Conservation (phyloP, 192 early-diverging fungal genomes). For the Mortierella alpina region DNA sequence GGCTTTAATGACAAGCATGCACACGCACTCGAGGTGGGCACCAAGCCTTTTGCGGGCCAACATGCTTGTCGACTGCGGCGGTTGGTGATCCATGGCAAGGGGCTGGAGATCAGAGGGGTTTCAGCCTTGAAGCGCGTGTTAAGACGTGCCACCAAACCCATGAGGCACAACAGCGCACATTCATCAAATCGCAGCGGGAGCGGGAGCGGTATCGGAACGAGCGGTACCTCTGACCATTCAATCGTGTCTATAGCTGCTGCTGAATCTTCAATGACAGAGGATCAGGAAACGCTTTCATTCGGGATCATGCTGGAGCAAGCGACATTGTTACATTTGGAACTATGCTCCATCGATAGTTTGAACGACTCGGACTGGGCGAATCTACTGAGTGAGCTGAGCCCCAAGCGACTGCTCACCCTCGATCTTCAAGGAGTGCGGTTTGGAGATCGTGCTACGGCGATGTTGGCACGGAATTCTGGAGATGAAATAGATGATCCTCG, state of each 20-base stretch:
- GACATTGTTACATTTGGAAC: conserved; percentile 36
- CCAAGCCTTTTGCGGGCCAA: conserved; percentile 6
- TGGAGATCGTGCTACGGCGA: conserved; percentile 31
- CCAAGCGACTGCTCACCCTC: conserved; percentile 22
- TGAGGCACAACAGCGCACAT: neutral
- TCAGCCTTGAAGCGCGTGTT: conserved; percentile 22
- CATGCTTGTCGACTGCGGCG: conserved; percentile 28
- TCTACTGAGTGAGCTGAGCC: conserved; percentile 21
- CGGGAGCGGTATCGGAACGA: neutral
- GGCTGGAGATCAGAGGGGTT: conserved; percentile 26
- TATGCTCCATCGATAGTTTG: conserved; percentile 37
- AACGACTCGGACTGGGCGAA: conserved; percentile 34
- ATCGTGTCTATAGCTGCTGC: neutral
- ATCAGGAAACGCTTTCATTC: conserved; percentile 11
- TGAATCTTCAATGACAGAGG: neutral
- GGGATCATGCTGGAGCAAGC: conserved; percentile 25
- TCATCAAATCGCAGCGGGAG: neutral
- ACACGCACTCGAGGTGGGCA: conserved; percentile 45
- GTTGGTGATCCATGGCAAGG: conserved; percentile 47
- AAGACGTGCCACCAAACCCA: conserved; percentile 13
- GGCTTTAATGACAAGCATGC: conserved; percentile 49
- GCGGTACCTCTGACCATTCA: neutral
- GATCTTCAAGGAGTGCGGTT: conserved; percentile 35
- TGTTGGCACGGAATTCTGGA: neutral
- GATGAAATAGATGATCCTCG: conserved; percentile 1